Conservation (phyloP, 345 rosid species). For the Combretum micranthum region DNA sequence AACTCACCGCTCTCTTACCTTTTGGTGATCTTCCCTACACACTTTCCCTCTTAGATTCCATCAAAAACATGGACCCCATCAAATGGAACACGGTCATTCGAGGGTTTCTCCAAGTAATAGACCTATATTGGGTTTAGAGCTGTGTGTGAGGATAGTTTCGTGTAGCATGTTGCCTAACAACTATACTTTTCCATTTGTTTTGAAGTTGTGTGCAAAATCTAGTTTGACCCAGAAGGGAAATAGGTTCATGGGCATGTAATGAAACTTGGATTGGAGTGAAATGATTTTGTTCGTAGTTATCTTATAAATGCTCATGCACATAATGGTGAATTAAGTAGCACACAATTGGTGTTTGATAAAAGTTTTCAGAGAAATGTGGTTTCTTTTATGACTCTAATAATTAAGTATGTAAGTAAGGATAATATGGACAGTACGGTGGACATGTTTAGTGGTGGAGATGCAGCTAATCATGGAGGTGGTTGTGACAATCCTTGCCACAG, state of each 20-base stretch:
- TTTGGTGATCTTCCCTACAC: slow-evolving; percentile 50
- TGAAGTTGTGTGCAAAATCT: slow-evolving; percentile 50
- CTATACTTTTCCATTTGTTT: slow-evolving; percentile 53
- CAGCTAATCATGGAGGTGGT: too few species aligned
- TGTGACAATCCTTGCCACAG: too few species aligned
- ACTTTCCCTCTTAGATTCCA: slow-evolving; percentile 38
- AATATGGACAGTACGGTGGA: slow-evolving; percentile 27
- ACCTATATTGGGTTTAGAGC: slow-evolving; percentile 30
- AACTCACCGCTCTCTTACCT: slow-evolving; percentile 52
- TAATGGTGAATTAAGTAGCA: slow-evolving; percentile 29
- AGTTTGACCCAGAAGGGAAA: slow-evolving; percentile 32
- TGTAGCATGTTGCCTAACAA: slow-evolving; percentile 42
- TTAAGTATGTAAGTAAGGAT: slow-evolving; percentile 30
- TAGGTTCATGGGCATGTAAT: slow-evolving; percentile 51
- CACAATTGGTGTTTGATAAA: slow-evolving; percentile 44
- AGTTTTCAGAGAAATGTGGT: slow-evolving; percentile 46
- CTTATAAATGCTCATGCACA: slow-evolving; percentile 56
- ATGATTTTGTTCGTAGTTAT: slow-evolving; percentile 57
- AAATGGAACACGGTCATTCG: slow-evolving; percentile 59
- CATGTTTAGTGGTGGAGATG: slow-evolving; percentile 59
- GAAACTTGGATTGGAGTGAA: slow-evolving; percentile 46
- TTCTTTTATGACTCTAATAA: slow-evolving; percentile 55
- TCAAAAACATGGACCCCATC: slow-evolving; percentile 45
- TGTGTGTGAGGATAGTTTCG: slow-evolving; percentile 41
- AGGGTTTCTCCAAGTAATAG: slow-evolving; percentile 43